Evolutionary conservation across 2,329 filamentous ascomycete genomes (phyloP), one percentile per base, ranked within the genome.

Genomic region (Grosmannia clavigera): DNA sequence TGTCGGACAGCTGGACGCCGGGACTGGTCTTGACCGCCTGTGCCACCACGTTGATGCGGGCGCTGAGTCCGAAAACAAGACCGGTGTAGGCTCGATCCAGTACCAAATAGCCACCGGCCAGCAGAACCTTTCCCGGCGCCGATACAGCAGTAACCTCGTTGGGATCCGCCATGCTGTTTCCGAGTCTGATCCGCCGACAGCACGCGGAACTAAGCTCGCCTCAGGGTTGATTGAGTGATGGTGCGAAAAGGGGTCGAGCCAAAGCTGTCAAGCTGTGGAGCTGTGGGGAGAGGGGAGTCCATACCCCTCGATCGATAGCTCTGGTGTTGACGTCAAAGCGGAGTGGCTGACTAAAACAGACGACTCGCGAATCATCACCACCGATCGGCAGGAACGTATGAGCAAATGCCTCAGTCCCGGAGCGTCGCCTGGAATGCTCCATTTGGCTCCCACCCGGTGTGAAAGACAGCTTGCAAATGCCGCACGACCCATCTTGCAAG

Each of bases 91-190:
- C 78, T 63, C 89, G 84, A 75, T 97, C 92, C 54, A 99, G 85
- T 27, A 96, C 92, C 54, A 97, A 84, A 74, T 97, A 99, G 63
- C 94, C 94, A 64, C 94, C 94, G 4, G 92, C 90, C 59, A 97
- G 82, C 65, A 99, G 82, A 62, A 99, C 94, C 77, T 99, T 99
- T 67, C 94, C 94, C 22, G 94, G 94, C 27, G 94, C 92, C 64
- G 94, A 97, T 65, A 95, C 83, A 69, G 85, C 86, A 29, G 69
- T 74, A 56, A 75, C 74, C 63, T 61, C 59, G 11, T 56, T 50
- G 31, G 61, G 27, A 46, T 58, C 59, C 5, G 61, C 51, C 64
- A 64, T 65, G 27, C 33, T 57, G 25, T 29, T 14, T 25, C 11
- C 5, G 29, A n/a, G 11, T 25, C 11, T 14, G n/a, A 40, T 7